Evolutionary conservation across 2,329 filamentous ascomycete species (phyloP).

Genomic region (Coccinonectria pachysandricola): DNA sequence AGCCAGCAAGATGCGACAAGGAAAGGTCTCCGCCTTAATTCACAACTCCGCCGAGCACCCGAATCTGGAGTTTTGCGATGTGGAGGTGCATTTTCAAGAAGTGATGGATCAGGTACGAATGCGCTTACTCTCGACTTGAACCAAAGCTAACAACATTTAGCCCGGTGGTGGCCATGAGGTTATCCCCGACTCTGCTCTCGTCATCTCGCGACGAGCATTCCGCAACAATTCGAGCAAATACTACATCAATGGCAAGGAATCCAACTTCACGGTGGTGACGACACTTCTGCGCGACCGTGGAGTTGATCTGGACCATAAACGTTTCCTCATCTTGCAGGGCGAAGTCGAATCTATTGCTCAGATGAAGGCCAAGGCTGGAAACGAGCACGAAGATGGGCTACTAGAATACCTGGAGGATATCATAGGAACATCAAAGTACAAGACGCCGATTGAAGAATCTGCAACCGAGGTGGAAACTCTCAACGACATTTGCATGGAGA

Average conservation of each 20-base stretch:
- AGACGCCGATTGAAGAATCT: conserved; percentile 89
- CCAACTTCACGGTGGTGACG: conserved; percentile 87
- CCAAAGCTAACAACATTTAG: no score
- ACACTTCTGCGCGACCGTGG: conserved; percentile 77
- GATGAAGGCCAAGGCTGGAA: conserved; percentile 94
- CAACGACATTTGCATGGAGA: conserved; percentile 92
- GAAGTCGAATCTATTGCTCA: conserved; percentile 98
- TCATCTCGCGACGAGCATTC: conserved; percentile 89
- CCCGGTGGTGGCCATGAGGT: conserved; percentile 64
- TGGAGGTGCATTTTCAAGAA: conserved; percentile 93
- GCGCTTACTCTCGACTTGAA: no score
- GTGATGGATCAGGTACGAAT: conserved; percentile 74
- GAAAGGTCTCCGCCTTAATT: conserved; percentile 94
- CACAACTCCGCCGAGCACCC: conserved; percentile 89
- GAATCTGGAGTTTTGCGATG: conserved; percentile 82
- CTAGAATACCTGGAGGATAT: conserved; percentile 97
- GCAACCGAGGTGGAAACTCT: conserved; percentile 81
- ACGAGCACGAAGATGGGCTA: conserved; percentile 91
- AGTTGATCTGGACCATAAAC: conserved; percentile 94
- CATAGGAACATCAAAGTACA: conserved; percentile 97
- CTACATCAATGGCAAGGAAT: conserved; percentile 84
- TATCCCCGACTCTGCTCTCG: conserved; percentile 71
- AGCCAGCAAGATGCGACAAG: conserved; percentile 98
- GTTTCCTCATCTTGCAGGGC: conserved; percentile 92
- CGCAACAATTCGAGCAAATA: conserved; percentile 98